A percentile compares a stretch with the other conserved stretches of the same genome.
These are phyloP conservation scores for Erodium trifolium DNA, from an alignment of 441 rosid species.

Conservation along the genomic window DNA sequence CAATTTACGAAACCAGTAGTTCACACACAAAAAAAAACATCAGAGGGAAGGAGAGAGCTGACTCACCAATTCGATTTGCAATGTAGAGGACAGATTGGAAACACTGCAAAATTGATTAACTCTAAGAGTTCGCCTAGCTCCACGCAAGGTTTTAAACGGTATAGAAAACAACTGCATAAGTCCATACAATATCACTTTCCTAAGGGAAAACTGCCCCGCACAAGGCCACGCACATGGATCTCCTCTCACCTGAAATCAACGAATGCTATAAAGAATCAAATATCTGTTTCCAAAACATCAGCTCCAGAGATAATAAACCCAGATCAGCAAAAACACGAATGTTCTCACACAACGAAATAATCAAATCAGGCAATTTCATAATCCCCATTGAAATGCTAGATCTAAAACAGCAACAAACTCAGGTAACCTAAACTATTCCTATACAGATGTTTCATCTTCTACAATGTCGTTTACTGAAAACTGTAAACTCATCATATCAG, in stretches of 20 bases:
- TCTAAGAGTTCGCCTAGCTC: slow-evolving; percentile 78
- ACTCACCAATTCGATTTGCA: slow-evolving; percentile 79
- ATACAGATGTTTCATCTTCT: not conserved
- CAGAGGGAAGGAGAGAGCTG: not conserved
- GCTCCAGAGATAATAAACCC: too few species aligned
- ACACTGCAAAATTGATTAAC: slow-evolving; percentile 82
- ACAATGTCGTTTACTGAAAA: not conserved
- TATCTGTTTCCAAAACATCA: too few species aligned
- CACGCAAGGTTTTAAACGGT: slow-evolving; percentile 78
- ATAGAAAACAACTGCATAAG: slow-evolving; percentile 60
- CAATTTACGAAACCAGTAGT: too few species aligned
- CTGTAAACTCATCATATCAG: not conserved
- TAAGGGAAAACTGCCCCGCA: slow-evolving; percentile 60
- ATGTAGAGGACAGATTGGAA: slow-evolving; percentile 54
- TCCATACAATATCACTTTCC: slow-evolving; percentile 76
- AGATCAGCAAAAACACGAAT: too few species aligned
- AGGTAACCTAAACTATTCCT: not conserved
- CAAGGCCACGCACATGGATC: slow-evolving; percentile 62
- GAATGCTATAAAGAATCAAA: too few species aligned
- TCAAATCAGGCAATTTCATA: too few species aligned
- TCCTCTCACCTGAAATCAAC: slow-evolving; percentile 37
- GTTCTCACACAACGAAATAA: too few species aligned
- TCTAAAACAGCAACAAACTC: too few species aligned
- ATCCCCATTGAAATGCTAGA: too few species aligned
- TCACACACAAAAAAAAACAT: not conserved